Evolutionary conservation across 768 basidiomycete genomes (phyloP).

Genomic region (Podaxis sp.): DNA sequence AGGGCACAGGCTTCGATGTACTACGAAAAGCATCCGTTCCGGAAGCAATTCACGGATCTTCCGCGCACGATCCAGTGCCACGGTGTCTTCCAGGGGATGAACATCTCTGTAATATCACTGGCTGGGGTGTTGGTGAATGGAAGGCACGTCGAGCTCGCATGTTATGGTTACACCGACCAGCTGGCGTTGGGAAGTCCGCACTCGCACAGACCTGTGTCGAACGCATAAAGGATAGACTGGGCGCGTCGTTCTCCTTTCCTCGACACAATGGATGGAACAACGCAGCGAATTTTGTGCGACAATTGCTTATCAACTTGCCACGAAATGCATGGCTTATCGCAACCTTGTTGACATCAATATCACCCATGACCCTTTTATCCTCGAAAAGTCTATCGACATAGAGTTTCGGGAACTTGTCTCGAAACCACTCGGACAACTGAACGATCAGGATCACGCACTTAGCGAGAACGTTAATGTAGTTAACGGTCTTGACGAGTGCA

Average conservation of each 20-base stretch:
- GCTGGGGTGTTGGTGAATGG: neutral
- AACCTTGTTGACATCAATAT: neutral
- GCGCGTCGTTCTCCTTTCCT: neutral
- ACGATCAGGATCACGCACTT: neutral
- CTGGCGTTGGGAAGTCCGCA: neutral
- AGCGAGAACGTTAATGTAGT: neutral
- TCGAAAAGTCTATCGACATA: neutral
- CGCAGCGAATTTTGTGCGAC: conserved; percentile 13
- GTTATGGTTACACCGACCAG: neutral
- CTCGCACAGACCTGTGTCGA: neutral
- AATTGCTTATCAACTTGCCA: conserved; percentile 20
- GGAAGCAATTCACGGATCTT: neutral
- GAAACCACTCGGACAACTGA: neutral
- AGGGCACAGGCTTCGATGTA: neutral
- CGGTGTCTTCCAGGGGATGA: neutral
- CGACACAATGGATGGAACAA: neutral
- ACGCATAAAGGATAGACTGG: neutral
- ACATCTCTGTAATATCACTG: neutral
- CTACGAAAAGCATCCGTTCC: neutral
- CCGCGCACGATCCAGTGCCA: neutral
- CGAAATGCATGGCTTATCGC: neutral
- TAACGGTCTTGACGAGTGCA: neutral
- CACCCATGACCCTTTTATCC: neutral
- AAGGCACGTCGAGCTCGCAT: neutral
- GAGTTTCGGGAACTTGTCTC: neutral